Conservation (phyloP, 257 asterid genomes). For the Forsythia viridissima region DNA sequence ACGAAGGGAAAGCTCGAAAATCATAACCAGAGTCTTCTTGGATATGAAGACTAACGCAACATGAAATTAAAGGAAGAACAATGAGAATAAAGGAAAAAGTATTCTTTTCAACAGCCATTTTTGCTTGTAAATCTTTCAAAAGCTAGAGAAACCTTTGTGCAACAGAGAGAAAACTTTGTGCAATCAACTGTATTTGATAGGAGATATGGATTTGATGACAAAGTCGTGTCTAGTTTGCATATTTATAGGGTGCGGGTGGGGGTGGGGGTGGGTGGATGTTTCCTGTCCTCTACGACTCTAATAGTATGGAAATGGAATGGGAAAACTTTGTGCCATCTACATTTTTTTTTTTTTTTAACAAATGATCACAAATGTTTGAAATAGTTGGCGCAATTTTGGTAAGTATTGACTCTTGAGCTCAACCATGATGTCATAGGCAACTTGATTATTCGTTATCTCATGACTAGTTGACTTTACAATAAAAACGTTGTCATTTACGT, state of each 20-base stretch:
- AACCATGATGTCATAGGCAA: too few species aligned
- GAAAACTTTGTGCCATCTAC: constrained; percentile 1
- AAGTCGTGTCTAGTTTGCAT: constrained; percentile 22
- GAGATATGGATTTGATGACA: constrained; percentile 31
- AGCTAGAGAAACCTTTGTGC: not conserved
- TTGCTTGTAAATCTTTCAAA: not conserved
- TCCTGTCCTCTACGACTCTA: constrained; percentile 46
- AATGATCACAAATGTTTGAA: not conserved
- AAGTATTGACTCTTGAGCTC: not conserved
- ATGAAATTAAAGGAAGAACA: constrained; percentile 18
- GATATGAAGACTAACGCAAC: constrained; percentile 19
- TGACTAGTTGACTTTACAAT: not conserved
- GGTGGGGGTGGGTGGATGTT: not conserved
- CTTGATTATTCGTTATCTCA: too few species aligned
- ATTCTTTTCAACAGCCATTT: constrained; percentile 31
- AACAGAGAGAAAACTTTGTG: not conserved
- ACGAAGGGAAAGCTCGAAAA: constrained; percentile 44
- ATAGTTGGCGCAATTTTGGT: not conserved
- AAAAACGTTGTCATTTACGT: not conserved
- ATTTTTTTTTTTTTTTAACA: not conserved
- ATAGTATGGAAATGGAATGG: constrained; percentile 35
- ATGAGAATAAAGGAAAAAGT: constrained; percentile 23
- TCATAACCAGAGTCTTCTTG: constrained; percentile 44
- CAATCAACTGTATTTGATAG: not conserved
- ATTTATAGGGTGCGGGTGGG: constrained; percentile 33